Evolutionary conservation across 306 rosid species (phyloP).

Genomic region (Begonia fuchsioides): DNA sequence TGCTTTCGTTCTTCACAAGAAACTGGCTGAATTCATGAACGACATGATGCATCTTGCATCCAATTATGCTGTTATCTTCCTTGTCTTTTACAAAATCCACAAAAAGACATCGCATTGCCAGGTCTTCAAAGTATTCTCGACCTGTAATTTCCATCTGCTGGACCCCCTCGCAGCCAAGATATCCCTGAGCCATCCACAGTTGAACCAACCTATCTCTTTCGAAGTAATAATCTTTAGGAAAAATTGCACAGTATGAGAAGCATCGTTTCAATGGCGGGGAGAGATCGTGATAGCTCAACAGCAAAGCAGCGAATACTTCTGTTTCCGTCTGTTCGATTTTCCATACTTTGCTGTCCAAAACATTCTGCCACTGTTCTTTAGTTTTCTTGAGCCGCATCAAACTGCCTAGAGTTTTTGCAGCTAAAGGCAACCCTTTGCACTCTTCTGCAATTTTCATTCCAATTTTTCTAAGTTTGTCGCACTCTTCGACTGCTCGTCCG

Average conservation of each 20-base stretch:
- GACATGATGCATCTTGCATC: no score
- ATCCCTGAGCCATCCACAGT: not conserved
- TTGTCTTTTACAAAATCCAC: no score
- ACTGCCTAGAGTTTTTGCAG: conserved; percentile 16
- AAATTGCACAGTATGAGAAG: not conserved
- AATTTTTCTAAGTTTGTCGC: conserved; percentile 2
- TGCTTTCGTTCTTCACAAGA: no score
- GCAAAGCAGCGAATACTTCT: not conserved
- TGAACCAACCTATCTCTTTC: not conserved
- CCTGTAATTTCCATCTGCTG: no score
- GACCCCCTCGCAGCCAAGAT: no score
- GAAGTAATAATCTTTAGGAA: not conserved
- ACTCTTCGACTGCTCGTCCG: not conserved
- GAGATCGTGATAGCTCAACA: not conserved
- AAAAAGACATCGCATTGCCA: no score
- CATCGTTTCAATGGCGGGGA: not conserved
- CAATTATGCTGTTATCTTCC: no score
- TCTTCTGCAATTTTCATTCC: not conserved
- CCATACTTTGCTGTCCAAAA: conserved; percentile 15
- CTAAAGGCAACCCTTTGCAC: conserved; percentile 6
- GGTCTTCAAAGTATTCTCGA: no score
- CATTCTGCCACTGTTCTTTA: conserved; percentile 4
- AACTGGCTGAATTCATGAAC: no score
- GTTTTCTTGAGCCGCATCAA: conserved; percentile 10
- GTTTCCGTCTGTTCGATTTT: not conserved